Percentiles rank a stretch among this genome's conserved stretches.
Conservation (phyloP, 1,284 basidiomycete genomes). For the Pseudozyma tsukubaensis region DNA sequence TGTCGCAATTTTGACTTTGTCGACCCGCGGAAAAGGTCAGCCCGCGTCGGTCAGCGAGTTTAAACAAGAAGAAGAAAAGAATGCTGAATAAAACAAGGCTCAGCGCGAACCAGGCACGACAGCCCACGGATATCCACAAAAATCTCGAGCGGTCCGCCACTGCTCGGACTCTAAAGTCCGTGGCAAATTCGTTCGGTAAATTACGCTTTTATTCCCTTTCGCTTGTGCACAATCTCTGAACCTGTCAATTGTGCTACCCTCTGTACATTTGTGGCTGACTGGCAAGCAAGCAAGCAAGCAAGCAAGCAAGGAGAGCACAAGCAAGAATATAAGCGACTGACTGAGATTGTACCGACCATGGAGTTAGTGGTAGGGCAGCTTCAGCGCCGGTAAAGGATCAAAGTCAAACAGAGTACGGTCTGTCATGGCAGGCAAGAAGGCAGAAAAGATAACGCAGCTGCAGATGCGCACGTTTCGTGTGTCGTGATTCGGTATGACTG, state of each 20-base stretch:
- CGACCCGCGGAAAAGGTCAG: slow-evolving; percentile 3
- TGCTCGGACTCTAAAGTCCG: slow-evolving; percentile 24
- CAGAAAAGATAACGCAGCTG: no score
- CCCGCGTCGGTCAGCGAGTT: slow-evolving; percentile 10
- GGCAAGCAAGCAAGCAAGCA: no score
- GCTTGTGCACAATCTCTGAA: not conserved
- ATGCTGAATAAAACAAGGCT: not conserved
- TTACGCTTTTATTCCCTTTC: not conserved
- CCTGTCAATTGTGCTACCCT: not conserved
- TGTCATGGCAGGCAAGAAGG: not conserved
- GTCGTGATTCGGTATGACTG: not conserved
- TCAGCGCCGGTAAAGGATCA: no score
- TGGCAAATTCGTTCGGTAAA: slow-evolving; percentile 9
- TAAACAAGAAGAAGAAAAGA: not conserved
- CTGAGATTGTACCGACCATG: no score
- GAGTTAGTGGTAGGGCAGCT: no score
- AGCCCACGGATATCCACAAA: not conserved
- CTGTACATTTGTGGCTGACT: not conserved
- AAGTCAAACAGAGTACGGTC: no score
- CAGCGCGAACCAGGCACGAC: not conserved
- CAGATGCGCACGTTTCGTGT: no score
- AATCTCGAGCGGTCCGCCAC: not conserved
- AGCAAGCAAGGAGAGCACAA: no score
- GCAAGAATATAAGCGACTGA: no score
- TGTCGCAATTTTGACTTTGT: not conserved